Conservation (phyloP, 345 rosid species). For the Gossypium anomalum region DNA sequence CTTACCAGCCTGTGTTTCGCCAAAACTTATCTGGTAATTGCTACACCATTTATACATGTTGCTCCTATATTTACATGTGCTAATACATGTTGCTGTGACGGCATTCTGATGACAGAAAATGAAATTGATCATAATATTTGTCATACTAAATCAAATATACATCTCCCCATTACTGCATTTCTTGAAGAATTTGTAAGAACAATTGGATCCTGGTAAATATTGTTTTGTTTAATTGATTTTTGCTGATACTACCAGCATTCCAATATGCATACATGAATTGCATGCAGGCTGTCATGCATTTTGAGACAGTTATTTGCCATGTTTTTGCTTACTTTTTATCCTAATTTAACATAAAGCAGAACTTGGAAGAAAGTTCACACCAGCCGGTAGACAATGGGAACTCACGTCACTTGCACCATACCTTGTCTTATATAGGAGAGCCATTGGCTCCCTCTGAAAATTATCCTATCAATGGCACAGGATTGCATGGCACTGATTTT, state of each 20-base stretch:
- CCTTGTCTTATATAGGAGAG: slow-evolving; percentile 42
- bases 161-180: background rate
- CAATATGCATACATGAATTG: background rate
- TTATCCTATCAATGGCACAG: slow-evolving; percentile 43
- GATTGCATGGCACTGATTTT: slow-evolving; percentile 26
- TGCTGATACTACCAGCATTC: background rate
- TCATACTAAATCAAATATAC: background rate
- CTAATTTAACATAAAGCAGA: slow-evolving; percentile 27
- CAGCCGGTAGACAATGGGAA: slow-evolving; percentile 29
- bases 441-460: slow-evolving; percentile 51
- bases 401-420: slow-evolving; percentile 24
- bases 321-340: background rate
- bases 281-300: slow-evolving; percentile 1
- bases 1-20: slow-evolving; percentile 71
- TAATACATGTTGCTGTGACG: no score
- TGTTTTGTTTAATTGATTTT: background rate
- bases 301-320: background rate
- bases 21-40: slow-evolving; percentile 57
- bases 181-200: background rate
- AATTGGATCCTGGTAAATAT: no score
- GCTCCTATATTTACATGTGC: no score
- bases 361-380: slow-evolving; percentile 37
- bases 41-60: no score
- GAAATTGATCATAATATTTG: background rate
- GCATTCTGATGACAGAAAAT: background rate